These are phyloP conservation scores for Tilletiopsis washingtonensis DNA, from an alignment of 1,284 basidiomycete species.

Conservation along the genomic window DNA sequence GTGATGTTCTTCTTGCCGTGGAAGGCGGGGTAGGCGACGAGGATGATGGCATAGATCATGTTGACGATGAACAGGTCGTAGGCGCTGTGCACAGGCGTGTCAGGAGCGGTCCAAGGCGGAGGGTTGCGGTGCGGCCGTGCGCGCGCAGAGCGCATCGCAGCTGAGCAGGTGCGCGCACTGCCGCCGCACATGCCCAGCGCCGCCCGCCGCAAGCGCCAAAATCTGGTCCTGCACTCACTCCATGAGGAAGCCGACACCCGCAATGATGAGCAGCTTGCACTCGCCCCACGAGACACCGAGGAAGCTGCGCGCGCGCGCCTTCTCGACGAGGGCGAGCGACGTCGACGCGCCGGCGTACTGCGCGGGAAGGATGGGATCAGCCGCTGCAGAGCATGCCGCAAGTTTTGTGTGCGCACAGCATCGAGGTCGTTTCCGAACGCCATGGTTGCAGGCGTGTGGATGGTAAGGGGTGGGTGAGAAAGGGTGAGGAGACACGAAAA, in stretches of 20 bases:
- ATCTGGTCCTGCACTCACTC: slow-evolving; percentile 7
- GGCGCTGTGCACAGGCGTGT: slow-evolving; percentile 5
- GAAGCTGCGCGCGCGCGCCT: slow-evolving; percentile 21
- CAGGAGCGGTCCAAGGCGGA: background rate
- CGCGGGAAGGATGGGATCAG: too few species aligned
- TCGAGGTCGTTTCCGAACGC: slow-evolving; percentile 39
- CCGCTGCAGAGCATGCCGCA: too few species aligned
- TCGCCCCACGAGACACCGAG: slow-evolving; percentile 36
- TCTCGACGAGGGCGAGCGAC: slow-evolving; percentile 36
- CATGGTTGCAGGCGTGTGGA: slow-evolving; percentile 13
- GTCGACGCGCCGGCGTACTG: slow-evolving; percentile 25
- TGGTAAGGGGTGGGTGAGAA: background rate
- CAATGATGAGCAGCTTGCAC: slow-evolving; percentile 38
- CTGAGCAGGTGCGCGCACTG: background rate
- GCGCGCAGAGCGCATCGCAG: background rate
- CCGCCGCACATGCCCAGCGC: too few species aligned
- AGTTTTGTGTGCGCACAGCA: too few species aligned
- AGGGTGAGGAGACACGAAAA: too few species aligned
- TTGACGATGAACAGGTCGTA: slow-evolving; percentile 45
- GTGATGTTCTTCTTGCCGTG: slow-evolving; percentile 24
- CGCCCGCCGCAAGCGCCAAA: too few species aligned
- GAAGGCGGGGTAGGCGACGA: slow-evolving; percentile 28
- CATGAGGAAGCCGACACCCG: slow-evolving; percentile 44
- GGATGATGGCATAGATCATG: slow-evolving; percentile 40
- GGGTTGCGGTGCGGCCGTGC: background rate